Conservation (phyloP, 768 basidiomycete species). For the Cytidiella melzeri region DNA sequence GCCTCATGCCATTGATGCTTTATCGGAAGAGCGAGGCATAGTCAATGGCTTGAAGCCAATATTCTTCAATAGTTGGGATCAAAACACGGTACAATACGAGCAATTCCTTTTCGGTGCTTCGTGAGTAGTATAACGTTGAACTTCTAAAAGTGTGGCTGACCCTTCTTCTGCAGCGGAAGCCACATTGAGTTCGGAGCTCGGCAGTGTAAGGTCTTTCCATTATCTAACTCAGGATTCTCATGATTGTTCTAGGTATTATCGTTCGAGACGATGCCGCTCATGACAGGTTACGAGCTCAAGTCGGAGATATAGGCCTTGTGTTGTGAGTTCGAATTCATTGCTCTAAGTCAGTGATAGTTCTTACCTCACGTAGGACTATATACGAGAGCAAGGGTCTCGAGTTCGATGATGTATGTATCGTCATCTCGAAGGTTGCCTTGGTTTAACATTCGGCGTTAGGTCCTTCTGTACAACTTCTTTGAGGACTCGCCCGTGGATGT, state of each 20-base stretch:
- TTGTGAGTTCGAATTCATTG: slow-evolving; percentile 25
- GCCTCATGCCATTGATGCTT: slow-evolving; percentile 29
- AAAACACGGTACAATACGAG: slow-evolving; percentile 24
- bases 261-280: slow-evolving; percentile 28
- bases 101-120: slow-evolving; percentile 28
- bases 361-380: slow-evolving; percentile 30
- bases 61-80: slow-evolving; percentile 25
- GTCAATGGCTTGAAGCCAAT: slow-evolving; percentile 29
- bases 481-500: slow-evolving; percentile 48
- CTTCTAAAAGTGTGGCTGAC: too few relatives aligned
- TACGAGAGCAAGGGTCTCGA: slow-evolving; percentile 64
- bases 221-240: too few relatives aligned
- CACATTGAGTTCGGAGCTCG: slow-evolving; percentile 23
- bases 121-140: slow-evolving; percentile 18
- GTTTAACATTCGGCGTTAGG: too few relatives aligned
- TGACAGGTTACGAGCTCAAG: slow-evolving; percentile 21
- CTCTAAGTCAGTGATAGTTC: too few relatives aligned
- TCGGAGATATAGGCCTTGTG: too few relatives aligned
- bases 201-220: slow-evolving; percentile 27
- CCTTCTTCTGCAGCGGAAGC: slow-evolving; percentile 32
- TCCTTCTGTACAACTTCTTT: slow-evolving; percentile 72
- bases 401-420: slow-evolving; percentile 45
- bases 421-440: too few relatives aligned
- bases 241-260: slow-evolving; percentile 21
- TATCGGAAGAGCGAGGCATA: slow-evolving; percentile 25